Evolutionary conservation across 257 asterid genomes (phyloP).

Genomic region (Paraleonurus japonicus): DNA sequence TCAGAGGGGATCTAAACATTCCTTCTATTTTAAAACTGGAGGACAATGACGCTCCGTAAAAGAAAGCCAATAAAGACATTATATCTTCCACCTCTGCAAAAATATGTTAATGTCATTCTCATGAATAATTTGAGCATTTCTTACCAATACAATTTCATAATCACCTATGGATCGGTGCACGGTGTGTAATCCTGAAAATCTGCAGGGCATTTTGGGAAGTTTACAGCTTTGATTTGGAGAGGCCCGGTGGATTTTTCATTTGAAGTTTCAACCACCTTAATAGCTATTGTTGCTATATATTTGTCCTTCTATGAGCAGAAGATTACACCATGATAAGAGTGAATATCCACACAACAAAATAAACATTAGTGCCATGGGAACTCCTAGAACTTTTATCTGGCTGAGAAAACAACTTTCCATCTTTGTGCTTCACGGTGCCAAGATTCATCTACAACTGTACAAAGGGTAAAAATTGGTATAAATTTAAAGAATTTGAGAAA

Average conservation of each 20-base stretch:
- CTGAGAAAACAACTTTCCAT: slow-evolving; percentile 60
- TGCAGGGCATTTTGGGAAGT: slow-evolving; percentile 70
- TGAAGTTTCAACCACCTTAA: slow-evolving; percentile 33
- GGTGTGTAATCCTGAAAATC: slow-evolving; percentile 92
- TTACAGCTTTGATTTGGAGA: slow-evolving; percentile 55
- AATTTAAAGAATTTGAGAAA: neutral
- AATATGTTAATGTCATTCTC: slow-evolving; percentile 21
- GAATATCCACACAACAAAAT: slow-evolving; percentile 86
- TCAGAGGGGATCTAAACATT: slow-evolving; percentile 82
- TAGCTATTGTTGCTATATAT: slow-evolving; percentile 24
- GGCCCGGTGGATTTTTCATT: slow-evolving; percentile 36
- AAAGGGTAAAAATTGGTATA: neutral
- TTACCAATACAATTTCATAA: neutral
- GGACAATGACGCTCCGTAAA: slow-evolving; percentile 91
- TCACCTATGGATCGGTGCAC: slow-evolving; percentile 98
- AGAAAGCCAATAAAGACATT: slow-evolving; percentile 53
- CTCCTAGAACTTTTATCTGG: slow-evolving; percentile 57
- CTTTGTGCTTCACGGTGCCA: slow-evolving; percentile 74
- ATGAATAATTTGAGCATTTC: neutral
- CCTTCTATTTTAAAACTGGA: slow-evolving; percentile 65
- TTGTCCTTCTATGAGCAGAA: slow-evolving; percentile 70
- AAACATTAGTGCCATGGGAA: slow-evolving; percentile 63
- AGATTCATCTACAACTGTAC: slow-evolving; percentile 43
- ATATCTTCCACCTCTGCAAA: slow-evolving; percentile 74
- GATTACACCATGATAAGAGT: slow-evolving; percentile 92